A percentile compares a stretch with the other conserved stretches of the same genome.
Conservation (phyloP, 345 rosid species). For the Heritiera littoralis region DNA sequence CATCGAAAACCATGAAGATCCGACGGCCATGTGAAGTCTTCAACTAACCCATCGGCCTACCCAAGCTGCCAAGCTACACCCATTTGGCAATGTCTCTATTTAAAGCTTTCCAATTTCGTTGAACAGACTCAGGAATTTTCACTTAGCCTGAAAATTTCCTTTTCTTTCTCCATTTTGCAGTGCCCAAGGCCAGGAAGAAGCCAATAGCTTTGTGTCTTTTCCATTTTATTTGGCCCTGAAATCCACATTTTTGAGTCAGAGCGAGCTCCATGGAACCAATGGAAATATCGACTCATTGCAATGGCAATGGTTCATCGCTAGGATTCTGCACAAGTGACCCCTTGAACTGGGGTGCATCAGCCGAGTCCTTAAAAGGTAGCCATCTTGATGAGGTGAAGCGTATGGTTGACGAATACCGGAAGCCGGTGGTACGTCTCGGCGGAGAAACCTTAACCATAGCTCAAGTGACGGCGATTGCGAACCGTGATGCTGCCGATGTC, state of each 20-base stretch:
- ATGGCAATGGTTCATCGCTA: neutral
- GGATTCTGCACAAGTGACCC: conserved; percentile 49
- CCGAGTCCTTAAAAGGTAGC: conserved; percentile 77
- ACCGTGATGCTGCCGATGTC: conserved; percentile 30
- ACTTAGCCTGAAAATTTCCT: conserved; percentile 30
- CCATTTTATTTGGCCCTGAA: neutral
- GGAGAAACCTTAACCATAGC: conserved; percentile 80
- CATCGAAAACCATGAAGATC: conserved; percentile 24
- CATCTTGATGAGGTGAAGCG: conserved; percentile 80
- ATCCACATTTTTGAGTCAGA: neutral
- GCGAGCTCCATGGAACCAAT: conserved; percentile 21
- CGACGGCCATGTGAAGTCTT: conserved; percentile 30
- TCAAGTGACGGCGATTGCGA: conserved; percentile 67
- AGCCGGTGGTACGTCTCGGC: conserved; percentile 57
- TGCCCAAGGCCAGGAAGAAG: neutral
- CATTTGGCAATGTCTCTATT: conserved; percentile 25
- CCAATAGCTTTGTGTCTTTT: too few relatives aligned
- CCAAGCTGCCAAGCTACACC: conserved; percentile 26
- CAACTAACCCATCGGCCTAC: conserved; percentile 48
- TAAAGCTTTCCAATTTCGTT: conserved; percentile 22
- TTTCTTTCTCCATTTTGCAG: neutral
- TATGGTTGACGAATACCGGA: conserved; percentile 71
- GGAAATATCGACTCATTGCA: conserved; percentile 1
- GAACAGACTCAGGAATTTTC: conserved; percentile 34
- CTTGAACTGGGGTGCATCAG: conserved; percentile 64